These are phyloP conservation scores for Pneumocystis sp. DNA, from an alignment of 1,139 yeast genomes.

Conservation along the genomic window DNA sequence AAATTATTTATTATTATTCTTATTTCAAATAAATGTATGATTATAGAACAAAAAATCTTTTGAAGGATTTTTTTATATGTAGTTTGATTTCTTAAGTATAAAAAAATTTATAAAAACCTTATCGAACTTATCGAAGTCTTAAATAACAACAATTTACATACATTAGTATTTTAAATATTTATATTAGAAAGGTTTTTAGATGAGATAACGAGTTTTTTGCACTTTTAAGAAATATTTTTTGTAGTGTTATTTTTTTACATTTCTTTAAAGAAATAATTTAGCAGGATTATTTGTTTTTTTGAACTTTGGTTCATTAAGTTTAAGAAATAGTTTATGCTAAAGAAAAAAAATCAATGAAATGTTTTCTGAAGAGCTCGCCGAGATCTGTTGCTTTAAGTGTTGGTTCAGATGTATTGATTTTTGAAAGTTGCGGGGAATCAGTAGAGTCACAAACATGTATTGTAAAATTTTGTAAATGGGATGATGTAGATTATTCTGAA, in stretches of 20 bases:
- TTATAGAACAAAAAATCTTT: background rate
- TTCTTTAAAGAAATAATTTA: background rate
- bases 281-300: background rate
- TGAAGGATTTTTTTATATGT: background rate
- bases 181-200: background rate
- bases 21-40: background rate
- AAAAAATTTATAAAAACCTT: background rate
- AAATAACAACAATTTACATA: background rate
- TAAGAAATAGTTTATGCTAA: background rate
- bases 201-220: background rate
- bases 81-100: background rate
- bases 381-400: constrained; percentile 41
- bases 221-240: background rate
- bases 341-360: background rate
- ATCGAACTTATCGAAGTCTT: background rate
- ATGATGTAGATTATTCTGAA: constrained; percentile 20
- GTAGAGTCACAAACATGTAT: constrained; percentile 18
- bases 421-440: constrained; percentile 22
- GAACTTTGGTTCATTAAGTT: background rate
- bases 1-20: background rate
- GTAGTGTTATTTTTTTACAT: background rate
- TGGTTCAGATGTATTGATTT: constrained; percentile 34
- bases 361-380: constrained; percentile 22
- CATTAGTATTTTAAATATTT: background rate
- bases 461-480: constrained; percentile 27